phyloP scores from a whole-genome alignment of 164 flowering plant species.

The Liquidambar formosana region DNA sequence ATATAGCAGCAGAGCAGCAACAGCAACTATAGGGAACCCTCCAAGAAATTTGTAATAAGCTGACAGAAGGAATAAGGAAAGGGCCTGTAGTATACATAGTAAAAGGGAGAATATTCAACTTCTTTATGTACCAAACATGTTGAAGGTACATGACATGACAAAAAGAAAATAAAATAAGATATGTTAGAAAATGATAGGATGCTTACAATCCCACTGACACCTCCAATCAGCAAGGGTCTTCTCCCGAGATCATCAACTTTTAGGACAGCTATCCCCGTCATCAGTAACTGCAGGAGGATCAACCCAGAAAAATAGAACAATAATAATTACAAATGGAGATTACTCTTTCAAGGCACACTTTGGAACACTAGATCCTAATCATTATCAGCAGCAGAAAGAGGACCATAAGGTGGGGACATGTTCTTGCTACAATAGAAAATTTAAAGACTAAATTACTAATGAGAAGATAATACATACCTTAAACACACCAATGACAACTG shows the following conservation, averaged over 20 bases:
- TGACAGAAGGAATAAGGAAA: constrained; percentile 76
- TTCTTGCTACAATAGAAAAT: neutral
- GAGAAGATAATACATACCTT: constrained; percentile 49
- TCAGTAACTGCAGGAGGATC: constrained; percentile 58
- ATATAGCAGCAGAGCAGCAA: constrained; percentile 77
- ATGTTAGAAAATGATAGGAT: constrained; percentile 3
- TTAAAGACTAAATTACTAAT: neutral
- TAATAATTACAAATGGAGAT: neutral
- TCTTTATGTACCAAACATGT: neutral
- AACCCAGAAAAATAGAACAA: neutral
- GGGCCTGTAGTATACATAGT: constrained; percentile 43
- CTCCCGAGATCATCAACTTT: constrained; percentile 95
- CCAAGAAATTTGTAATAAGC: constrained; percentile 86
- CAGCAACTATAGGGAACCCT: constrained; percentile 76
- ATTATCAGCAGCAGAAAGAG: neutral
- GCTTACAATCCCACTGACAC: constrained; percentile 84
- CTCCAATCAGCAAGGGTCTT: constrained; percentile 85
- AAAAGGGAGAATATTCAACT: neutral
- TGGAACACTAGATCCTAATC: neutral
- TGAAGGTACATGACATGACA: neutral
- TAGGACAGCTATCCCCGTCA: constrained; percentile 88
- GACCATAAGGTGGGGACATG: neutral
- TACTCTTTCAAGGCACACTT: neutral
- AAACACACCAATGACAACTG: constrained; percentile 81
- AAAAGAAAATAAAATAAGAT: neutral